Base-by-base conservation (phyloP, 306 rosid genomes). In the Begonia masoniana region DNA sequence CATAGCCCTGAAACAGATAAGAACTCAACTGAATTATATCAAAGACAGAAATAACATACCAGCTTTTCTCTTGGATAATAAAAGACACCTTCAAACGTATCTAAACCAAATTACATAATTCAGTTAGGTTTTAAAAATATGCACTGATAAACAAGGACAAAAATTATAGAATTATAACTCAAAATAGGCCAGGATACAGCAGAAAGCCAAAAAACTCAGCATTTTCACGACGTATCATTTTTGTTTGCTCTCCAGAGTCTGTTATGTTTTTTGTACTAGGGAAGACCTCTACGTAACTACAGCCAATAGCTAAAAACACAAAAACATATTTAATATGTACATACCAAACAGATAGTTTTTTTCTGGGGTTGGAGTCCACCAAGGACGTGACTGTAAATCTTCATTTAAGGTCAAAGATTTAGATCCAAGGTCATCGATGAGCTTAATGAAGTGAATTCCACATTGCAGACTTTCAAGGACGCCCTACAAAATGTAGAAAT, bases 351-450 rank as follows among this genome's bases (percentile, higher is more conserved):
- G 99, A 73, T 83, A 83, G 69, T 87, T 92, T 67, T 77, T 76
- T 59, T 83, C 99, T n/a, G 81, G 53, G 21, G 82, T 79, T 61
- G 96, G 99, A 8, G 93, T 68, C 99, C 99, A 92, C 95, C 99
- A 92, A 15, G 96, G 99, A 24, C 99, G 83, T 49, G 86, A 50
- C 68, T 79, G 74, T 81, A 77, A 58, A 66, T 92, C 95, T 76
- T 92, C 96, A 70, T 83, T 87, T 67, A 83, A 92, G 58, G 95
- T 79, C 77, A 87, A 56, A 64, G 95, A 78, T 60, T 87, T 82
- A 13, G 93, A 76, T 56, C 87, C 87, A 70, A 92, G 73, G 74
- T 84, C 95, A 56, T 76, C 79, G 51, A 88, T 76, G 68, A 92
- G 83, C 71, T 87, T 93, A 74, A 74, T 77, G 66, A 92, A 87